Evolutionary conservation across 2,329 filamentous ascomycete species (phyloP), one percentile per base, ranked within the genome.

Genomic region (Calycina marina): DNA sequence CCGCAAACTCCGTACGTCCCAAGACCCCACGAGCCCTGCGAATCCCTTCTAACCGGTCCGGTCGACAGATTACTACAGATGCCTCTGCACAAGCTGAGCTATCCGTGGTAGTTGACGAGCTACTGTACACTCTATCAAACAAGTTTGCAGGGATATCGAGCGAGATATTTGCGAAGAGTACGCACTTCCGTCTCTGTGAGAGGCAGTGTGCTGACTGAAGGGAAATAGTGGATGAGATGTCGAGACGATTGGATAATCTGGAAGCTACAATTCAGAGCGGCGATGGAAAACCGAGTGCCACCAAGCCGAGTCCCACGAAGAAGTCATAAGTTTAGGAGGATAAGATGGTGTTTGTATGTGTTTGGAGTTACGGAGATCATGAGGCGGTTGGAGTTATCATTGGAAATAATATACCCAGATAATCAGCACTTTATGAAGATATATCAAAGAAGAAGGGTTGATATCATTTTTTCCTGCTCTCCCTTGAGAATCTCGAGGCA

Each of bases 211-310:
- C 16, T 35, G 6, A 28, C 4, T 25, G 6, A 5, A 28, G n/a
- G n/a, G n/a, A n/a, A 27, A 15, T 39, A 93, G 85, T 94, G 80
- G 86, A 93, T 51, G 85, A 93, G 41, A 93, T 94, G 85, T 80
- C 82, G 10, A 68, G 78, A 39, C 72, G 86, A 15, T 60, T 94
- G 14, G 86, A 94, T 52, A 83, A 76, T 36, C 66, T 94, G 8
- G 86, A 54, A 30, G 38, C 45, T 28, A 40, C 41, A 18, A 30
- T 53, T 14, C 47, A 52, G 31, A 44, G 41, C 31, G 34, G 35
- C 16, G 42, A 47, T 32, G 43, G 38, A 16, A 50, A 41, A 35
- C 38, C 34, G 28, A 48, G 45, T 35, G 40, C 48, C 29, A 48
- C 39, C 24, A 50, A 42, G n/a, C n/a, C n/a, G n/a, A n/a, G n/a